Conservation (phyloP, 2,329 filamentous ascomycete genomes). For the Epichloe brachyelytri region DNA sequence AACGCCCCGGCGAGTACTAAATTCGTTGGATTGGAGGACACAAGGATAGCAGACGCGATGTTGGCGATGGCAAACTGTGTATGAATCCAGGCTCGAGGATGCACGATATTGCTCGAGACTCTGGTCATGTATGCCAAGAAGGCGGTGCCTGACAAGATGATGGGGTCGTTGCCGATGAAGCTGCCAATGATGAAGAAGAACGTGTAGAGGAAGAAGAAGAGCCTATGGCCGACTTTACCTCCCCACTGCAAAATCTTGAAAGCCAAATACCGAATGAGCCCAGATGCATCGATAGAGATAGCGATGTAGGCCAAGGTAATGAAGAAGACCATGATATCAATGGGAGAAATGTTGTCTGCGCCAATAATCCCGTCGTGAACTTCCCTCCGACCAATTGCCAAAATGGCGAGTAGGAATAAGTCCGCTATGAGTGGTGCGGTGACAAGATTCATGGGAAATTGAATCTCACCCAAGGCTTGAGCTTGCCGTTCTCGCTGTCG, state of each 20-base stretch:
- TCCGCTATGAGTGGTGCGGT: conserved; percentile 60
- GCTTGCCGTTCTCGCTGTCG: conserved; percentile 15
- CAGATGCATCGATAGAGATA: conserved; percentile 65
- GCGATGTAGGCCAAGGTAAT: conserved; percentile 63
- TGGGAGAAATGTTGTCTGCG: conserved; percentile 50
- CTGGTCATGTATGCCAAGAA: conserved; percentile 68
- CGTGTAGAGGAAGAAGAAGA: conserved; percentile 61
- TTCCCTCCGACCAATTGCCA: conserved; percentile 53
- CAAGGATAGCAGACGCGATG: conserved; percentile 61
- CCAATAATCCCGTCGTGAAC: conserved; percentile 58
- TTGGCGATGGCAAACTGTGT: conserved; percentile 62
- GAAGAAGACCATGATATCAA: conserved; percentile 67
- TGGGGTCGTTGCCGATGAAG: conserved; percentile 64
- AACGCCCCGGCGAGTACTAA: conserved; percentile 63
- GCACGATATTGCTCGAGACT: conserved; percentile 58
- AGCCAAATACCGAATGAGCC: conserved; percentile 56
- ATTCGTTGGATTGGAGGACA: conserved; percentile 69
- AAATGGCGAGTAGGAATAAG: conserved; percentile 56
- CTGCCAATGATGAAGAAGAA: conserved; percentile 58
- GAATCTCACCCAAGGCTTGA: conserved; percentile 33
- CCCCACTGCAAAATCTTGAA: conserved; percentile 58
- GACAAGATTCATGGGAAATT: conserved; percentile 54
- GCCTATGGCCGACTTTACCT: conserved; percentile 49
- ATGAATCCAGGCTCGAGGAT: conserved; percentile 61
- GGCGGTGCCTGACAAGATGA: conserved; percentile 61